Evolutionary conservation across 768 basidiomycete genomes (phyloP), one percentile per base, ranked within the genome.

Genomic region (Amanita rimosa): DNA sequence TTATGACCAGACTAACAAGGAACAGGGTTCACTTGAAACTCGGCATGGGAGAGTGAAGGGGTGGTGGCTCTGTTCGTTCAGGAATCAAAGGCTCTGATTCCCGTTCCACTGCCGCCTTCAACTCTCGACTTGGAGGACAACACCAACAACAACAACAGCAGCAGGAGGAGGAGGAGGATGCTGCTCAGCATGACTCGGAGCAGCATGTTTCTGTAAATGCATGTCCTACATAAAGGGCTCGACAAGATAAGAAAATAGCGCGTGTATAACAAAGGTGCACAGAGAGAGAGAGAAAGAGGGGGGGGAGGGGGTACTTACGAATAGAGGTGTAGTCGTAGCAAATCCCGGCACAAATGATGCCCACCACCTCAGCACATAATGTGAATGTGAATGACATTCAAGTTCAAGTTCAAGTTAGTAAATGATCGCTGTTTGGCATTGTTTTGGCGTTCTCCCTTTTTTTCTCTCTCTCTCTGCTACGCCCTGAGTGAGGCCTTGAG

Each of bases 271-370:
- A 24, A 24, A 24, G 22, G n/a, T n/a, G n/a, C n/a, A n/a, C n/a
- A 24, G 22, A 24, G 22, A 5, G 22, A 5, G 22, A 24, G 22
- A 24, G 22, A 24, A 5, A 24, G 5, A 24, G 22, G 22, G 22
- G 22, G 22, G 22, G 5, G 22, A 24, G 5, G 5, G 22, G 22
- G 22, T 2, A 5, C 22, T 42, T 35, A 72, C 69, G 64, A 47
- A 67, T 55, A 1, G 70, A 69, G 1, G 55, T 53, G 49, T 68
- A 71, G 55, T 71, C 69, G 10, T 69, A 50, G 51, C 64, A 65
- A 3, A 67, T 56, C 22, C 70, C 71, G 0, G 67, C 62, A 29
- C 63, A 53, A 13, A 71, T 59, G 14, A 69, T 53, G 44, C 55
- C 63, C 48, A 63, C 60, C 27, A 55, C 53, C 27, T 53, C 46